Conservation (phyloP, 768 basidiomycete species). For the Tylopilus intermedius region DNA sequence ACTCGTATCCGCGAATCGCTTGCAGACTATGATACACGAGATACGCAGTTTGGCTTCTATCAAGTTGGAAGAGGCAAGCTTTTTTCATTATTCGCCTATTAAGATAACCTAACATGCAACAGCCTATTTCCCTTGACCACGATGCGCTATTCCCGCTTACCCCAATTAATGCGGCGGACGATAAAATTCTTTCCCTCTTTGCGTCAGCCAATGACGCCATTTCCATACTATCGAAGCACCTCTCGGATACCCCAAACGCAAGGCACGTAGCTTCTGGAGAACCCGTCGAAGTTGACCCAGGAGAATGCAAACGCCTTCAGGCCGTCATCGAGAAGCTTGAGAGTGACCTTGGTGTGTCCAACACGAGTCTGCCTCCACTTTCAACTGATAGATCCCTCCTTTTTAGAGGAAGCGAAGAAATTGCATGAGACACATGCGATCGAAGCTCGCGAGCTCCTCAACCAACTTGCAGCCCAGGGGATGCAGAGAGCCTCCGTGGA, state of each 20-base stretch:
- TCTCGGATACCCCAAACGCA: conserved; percentile 9
- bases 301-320: conserved; percentile 49
- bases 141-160: conserved; percentile 50
- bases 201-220: conserved; percentile 36
- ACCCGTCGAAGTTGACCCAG: conserved; percentile 26
- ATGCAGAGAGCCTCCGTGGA: conserved; percentile 34
- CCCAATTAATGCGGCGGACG: conserved; percentile 44
- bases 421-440: conserved; percentile 38
- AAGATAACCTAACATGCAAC: conserved; percentile 9
- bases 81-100: conserved; percentile 2
- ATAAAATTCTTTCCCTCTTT: conserved; percentile 44
- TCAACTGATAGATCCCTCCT: conserved; percentile 6
- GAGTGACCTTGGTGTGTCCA: conserved; percentile 51
- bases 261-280: conserved; percentile 16
- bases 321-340: conserved; percentile 47
- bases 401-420: conserved; percentile 45
- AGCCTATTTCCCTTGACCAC: conserved; percentile 46
- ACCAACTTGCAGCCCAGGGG: conserved; percentile 46
- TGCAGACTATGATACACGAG: conserved; percentile 52
- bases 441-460: conserved; percentile 51
- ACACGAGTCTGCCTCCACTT: not conserved
- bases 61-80: conserved; percentile 45
- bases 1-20: conserved; percentile 58
- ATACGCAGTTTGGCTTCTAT: conserved; percentile 38
- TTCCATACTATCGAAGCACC: conserved; percentile 28